These are phyloP conservation scores for Encephalitozoon intestinalis DNA, from an alignment of 371 early-diverging fungal genomes.

Conservation along the genomic window DNA sequence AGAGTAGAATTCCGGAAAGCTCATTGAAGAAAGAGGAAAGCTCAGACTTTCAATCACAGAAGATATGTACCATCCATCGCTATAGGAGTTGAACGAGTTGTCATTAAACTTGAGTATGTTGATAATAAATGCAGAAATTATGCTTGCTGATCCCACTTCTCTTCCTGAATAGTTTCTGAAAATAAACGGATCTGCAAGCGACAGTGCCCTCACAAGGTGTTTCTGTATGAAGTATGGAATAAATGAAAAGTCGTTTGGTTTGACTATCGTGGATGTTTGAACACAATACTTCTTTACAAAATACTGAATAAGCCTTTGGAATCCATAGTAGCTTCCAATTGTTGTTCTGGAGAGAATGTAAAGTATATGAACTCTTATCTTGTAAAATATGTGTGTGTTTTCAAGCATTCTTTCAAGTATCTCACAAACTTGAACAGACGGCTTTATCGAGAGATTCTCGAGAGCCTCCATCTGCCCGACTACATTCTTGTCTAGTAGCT, in stretches of 20 bases:
- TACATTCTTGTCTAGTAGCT: slow-evolving; percentile 82
- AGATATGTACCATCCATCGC: slow-evolving; percentile 58
- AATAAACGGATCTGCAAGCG: slow-evolving; percentile 37
- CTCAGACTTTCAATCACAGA: slow-evolving; percentile 48
- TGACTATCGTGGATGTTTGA: slow-evolving; percentile 59
- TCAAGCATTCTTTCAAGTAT: slow-evolving; percentile 62
- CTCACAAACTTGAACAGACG: slow-evolving; percentile 19
- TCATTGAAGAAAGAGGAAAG: slow-evolving; percentile 1
- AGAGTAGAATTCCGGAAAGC: background rate
- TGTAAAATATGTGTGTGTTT: slow-evolving; percentile 74
- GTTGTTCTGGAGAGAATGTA: slow-evolving; percentile 64
- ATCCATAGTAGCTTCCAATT: slow-evolving; percentile 68
- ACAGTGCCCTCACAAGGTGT: slow-evolving; percentile 50
- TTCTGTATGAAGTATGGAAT: slow-evolving; percentile 59
- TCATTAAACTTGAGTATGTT: slow-evolving; percentile 61
- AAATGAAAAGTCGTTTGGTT: slow-evolving; percentile 58
- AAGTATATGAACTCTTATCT: slow-evolving; percentile 22
- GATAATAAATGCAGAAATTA: slow-evolving; percentile 57
- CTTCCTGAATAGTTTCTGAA: slow-evolving; percentile 24
- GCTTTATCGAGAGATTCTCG: slow-evolving; percentile 23
- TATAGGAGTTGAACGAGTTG: slow-evolving; percentile 53
- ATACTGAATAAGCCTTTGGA: slow-evolving; percentile 59
- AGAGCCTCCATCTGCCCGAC: slow-evolving; percentile 76
- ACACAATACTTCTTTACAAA: slow-evolving; percentile 60
- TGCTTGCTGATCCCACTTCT: slow-evolving; percentile 28